Percentiles rank a stretch among this genome's conserved stretches.
Evolutionary conservation across 345 rosid genomes (phyloP).

Genomic region (Eucalyptus urophylla): DNA sequence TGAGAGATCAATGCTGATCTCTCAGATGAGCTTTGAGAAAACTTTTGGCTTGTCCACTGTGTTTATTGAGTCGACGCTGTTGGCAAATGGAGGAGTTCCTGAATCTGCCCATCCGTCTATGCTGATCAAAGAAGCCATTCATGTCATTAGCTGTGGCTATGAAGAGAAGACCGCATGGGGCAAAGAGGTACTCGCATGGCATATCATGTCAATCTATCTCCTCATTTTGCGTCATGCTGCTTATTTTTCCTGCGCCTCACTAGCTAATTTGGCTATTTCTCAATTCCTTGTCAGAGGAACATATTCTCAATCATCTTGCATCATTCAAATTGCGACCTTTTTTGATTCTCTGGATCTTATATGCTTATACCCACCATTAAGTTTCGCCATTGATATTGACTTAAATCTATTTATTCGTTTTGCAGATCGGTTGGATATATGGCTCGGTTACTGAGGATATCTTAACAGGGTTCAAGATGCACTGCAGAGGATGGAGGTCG

Average conservation of each 20-base stretch:
- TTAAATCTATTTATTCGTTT: neutral
- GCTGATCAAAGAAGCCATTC: constrained; percentile 94
- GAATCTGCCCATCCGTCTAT: constrained; percentile 77
- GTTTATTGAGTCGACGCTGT: constrained; percentile 86
- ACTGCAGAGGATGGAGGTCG: constrained; percentile 98
- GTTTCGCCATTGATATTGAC: neutral
- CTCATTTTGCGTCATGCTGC: neutral
- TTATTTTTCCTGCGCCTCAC: neutral
- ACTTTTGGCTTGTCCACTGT: constrained; percentile 92
- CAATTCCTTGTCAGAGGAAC: neutral
- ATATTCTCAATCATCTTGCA: neutral
- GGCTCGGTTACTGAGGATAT: constrained; percentile 96
- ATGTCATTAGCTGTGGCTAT: constrained; percentile 88
- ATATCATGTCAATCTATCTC: neutral
- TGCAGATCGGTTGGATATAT: constrained; percentile 96
- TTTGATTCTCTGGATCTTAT: neutral
- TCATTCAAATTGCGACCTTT: neutral
- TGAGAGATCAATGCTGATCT: constrained; percentile 91
- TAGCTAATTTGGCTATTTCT: neutral
- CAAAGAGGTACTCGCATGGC: constrained; percentile 56
- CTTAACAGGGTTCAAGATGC: constrained; percentile 96
- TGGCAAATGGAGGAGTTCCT: constrained; percentile 91
- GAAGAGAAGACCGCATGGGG: constrained; percentile 99
- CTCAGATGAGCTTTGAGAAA: constrained; percentile 89
- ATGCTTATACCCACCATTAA: neutral